Base-by-base conservation (phyloP, 495 filamentous ascomycete species). In the Saxispiralis lemnorum region DNA sequence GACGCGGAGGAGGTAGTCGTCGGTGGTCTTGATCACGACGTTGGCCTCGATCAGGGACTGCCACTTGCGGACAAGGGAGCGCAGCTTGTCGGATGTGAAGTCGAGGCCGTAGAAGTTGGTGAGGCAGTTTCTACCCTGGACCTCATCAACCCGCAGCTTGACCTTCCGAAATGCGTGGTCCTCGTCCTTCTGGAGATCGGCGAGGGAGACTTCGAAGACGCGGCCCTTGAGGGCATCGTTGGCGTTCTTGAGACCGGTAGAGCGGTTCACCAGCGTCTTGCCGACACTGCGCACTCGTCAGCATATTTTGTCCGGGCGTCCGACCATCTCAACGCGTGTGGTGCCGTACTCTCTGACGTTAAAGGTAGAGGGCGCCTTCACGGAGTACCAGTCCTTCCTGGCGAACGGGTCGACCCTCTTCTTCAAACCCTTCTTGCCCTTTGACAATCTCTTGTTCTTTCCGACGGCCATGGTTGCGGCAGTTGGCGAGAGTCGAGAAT, bases 371-470 rank as follows among this genome's bases (percentile, higher is more conserved):
- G 92, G 89, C 35, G 92, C 89, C 83, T 95, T 96, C 65, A 97
- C 77, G 51, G 79, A 81, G 71, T 84, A 97, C 81, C 93, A 95
- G 66, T 96, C 88, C 75, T 97, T 97, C 59, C 87, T 78, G 59
- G 86, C 71, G 71, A 97, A 97, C 55, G 89, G 92, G 64, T 97
- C 89, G 62, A 84, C 78, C 69, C 83, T 87, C 89, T 97, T 97
- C 83, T 97, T 97, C 59, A 97, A 77, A 64, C 89, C 89, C 78
- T 97, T 97, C 83, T 97, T 97, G 72, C 89, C 92, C 75, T 97
- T 97, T 40, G 89, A 96, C 71, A 97, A 76, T 67, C 89, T 82
- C 84, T 97, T 96, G 76, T 97, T 97, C 81, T 92, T 97, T 60
- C 67, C 59, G 51, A 61, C 63, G 59, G 66, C 63, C 60, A 66